Conservation (phyloP, 2,329 filamentous ascomycete genomes). For the Verticillium klebahnii region DNA sequence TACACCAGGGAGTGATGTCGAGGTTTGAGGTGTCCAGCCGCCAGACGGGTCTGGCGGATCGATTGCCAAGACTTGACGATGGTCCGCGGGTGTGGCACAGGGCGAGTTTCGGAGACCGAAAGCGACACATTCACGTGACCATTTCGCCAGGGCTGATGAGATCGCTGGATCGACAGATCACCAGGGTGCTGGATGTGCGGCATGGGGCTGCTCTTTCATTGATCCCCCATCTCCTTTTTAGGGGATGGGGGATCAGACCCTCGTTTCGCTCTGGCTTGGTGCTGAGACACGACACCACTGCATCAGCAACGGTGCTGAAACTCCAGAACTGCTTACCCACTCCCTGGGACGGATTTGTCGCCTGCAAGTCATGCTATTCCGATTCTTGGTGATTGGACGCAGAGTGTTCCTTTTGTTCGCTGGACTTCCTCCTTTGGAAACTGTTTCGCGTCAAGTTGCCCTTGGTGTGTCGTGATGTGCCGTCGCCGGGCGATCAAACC, state of each 20-base stretch:
- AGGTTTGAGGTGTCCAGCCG: background rate
- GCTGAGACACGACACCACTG: background rate
- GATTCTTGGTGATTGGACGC: background rate
- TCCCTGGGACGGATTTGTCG: background rate
- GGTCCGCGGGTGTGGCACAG: background rate
- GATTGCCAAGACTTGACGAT: background rate
- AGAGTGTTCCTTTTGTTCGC: background rate
- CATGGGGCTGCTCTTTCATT: background rate
- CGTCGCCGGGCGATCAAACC: background rate
- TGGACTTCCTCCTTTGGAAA: background rate
- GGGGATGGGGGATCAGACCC: background rate
- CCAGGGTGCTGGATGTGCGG: no score
- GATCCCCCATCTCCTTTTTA: background rate
- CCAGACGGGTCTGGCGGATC: background rate
- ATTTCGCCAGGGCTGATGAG: background rate
- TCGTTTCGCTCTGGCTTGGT: background rate
- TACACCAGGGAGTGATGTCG: background rate
- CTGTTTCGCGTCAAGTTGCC: background rate
- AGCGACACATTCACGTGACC: background rate
- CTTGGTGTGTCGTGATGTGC: background rate
- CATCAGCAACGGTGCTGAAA: background rate
- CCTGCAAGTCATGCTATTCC: background rate
- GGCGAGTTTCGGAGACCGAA: background rate
- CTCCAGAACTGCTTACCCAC: background rate
- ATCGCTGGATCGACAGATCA: background rate